phyloP scores from a whole-genome alignment of 352 stramenopile genomes.

The Globisporangium cederbergense region DNA sequence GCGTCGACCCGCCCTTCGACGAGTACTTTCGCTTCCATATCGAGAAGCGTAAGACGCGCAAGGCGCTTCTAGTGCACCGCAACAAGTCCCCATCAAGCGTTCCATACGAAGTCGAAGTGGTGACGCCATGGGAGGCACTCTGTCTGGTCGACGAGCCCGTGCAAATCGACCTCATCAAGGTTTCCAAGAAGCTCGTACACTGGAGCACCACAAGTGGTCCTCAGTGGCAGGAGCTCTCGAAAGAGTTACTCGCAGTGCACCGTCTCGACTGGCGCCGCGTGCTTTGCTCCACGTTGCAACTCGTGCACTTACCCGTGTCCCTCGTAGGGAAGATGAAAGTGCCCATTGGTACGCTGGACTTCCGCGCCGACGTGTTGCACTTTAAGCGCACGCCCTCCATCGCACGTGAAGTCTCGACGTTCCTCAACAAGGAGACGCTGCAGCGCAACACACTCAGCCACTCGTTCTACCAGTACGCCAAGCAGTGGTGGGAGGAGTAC shows the following conservation, averaged over 20 bases:
- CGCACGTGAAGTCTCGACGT: slow-evolving; percentile 34
- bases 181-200: slow-evolving; percentile 44
- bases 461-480: slow-evolving; percentile 79
- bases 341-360: slow-evolving; percentile 57
- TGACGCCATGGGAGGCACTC: slow-evolving; percentile 61
- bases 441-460: slow-evolving; percentile 50
- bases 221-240: slow-evolving; percentile 42
- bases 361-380: slow-evolving; percentile 64
- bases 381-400: slow-evolving; percentile 45
- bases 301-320: slow-evolving; percentile 67
- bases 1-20: slow-evolving; percentile 67
- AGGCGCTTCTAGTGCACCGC: not conserved
- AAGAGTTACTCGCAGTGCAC: slow-evolving; percentile 64
- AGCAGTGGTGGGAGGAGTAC: slow-evolving; percentile 85
- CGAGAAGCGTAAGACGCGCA: slow-evolving; percentile 28
- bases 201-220: slow-evolving; percentile 18
- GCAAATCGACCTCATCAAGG: slow-evolving; percentile 58
- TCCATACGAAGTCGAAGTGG: slow-evolving; percentile 52
- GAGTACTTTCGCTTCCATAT: slow-evolving; percentile 63
- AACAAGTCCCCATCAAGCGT: slow-evolving; percentile 18
- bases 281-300: slow-evolving; percentile 62
- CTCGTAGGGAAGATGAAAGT: slow-evolving; percentile 70
- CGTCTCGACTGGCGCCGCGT: slow-evolving; percentile 75
- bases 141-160: slow-evolving; percentile 63
- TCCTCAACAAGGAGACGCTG: slow-evolving; percentile 57